Evolutionary conservation across 1,139 yeast genomes (phyloP).

Genomic region (Candida gigantensis): DNA sequence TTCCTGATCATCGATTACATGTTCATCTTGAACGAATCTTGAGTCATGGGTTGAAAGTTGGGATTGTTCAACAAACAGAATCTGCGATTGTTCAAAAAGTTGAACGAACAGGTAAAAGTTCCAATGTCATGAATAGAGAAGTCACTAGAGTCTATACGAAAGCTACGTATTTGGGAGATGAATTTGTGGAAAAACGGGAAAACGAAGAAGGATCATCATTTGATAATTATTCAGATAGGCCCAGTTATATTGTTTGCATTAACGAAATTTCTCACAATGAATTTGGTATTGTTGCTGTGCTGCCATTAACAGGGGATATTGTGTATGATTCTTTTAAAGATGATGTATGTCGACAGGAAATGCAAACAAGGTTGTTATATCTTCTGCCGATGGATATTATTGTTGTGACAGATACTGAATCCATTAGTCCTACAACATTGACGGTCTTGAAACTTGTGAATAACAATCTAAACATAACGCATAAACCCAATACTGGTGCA

Average conservation of each 20-base stretch:
- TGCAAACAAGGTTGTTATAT: constrained; percentile 74
- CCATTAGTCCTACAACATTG: constrained; percentile 27
- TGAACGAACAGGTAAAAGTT: constrained; percentile 40
- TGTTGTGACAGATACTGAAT: constrained; percentile 37
- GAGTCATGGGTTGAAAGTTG: constrained; percentile 70
- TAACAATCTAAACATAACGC: constrained; percentile 16
- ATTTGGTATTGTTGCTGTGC: constrained; percentile 63
- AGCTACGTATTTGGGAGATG: constrained; percentile 80
- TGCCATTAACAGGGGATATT: constrained; percentile 78
- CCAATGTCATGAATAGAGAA: constrained; percentile 64
- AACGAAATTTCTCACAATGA: constrained; percentile 16
- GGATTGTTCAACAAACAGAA: constrained; percentile 84
- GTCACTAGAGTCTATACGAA: constrained; percentile 75
- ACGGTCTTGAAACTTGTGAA: constrained; percentile 20
- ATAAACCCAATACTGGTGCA: constrained; percentile 6
- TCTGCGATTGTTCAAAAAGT: constrained; percentile 66
- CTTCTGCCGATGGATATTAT: constrained; percentile 74
- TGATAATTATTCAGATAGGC: constrained; percentile 20
- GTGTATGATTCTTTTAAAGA: constrained; percentile 69
- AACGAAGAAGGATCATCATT: constrained; percentile 11
- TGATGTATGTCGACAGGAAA: constrained; percentile 50
- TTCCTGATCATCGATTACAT: constrained; percentile 76
- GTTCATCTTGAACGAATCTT: constrained; percentile 71
- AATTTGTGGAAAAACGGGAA: constrained; percentile 22
- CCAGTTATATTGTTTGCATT: constrained; percentile 35